Conservation (phyloP, 768 basidiomycete species). For the Cubamyces lactineus region DNA sequence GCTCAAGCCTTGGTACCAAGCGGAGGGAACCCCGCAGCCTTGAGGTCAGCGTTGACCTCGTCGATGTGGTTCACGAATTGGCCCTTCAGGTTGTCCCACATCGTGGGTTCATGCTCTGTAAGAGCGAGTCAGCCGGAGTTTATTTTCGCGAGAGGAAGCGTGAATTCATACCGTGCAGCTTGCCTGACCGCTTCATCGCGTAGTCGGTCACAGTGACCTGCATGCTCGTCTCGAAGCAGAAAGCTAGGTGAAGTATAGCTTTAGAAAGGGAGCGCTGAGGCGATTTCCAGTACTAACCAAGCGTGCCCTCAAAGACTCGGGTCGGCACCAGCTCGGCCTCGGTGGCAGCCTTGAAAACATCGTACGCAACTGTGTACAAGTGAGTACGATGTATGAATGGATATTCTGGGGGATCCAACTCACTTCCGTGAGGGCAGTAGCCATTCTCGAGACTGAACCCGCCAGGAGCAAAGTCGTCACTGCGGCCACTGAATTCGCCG, state of each 20-base stretch:
- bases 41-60: conserved; percentile 48
- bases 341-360: conserved; percentile 58
- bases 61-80: conserved; percentile 62
- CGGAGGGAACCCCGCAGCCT: conserved; percentile 28
- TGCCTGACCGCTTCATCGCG: conserved; percentile 62
- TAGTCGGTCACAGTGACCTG: conserved; percentile 67
- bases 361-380: conserved; percentile 51
- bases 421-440: conserved; percentile 67
- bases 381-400: not conserved
- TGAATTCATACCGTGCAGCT: conserved; percentile 52
- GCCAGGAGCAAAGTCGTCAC: conserved; percentile 66
- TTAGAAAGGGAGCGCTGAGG: not conserved
- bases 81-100: conserved; percentile 65
- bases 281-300: conserved; percentile 43
- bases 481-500: conserved; percentile 63
- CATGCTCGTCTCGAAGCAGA: conserved; percentile 69
- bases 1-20: conserved; percentile 19
- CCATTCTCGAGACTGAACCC: conserved; percentile 65
- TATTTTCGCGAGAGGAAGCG: not conserved
- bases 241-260: conserved; percentile 38
- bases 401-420: conserved; percentile 12
- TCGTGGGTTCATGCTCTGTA: conserved; percentile 62
- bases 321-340: conserved; percentile 54
- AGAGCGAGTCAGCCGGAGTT: not conserved
- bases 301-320: conserved; percentile 54